Conservation (phyloP, 2,329 filamentous ascomycete genomes). For the Esteya vermicola region DNA sequence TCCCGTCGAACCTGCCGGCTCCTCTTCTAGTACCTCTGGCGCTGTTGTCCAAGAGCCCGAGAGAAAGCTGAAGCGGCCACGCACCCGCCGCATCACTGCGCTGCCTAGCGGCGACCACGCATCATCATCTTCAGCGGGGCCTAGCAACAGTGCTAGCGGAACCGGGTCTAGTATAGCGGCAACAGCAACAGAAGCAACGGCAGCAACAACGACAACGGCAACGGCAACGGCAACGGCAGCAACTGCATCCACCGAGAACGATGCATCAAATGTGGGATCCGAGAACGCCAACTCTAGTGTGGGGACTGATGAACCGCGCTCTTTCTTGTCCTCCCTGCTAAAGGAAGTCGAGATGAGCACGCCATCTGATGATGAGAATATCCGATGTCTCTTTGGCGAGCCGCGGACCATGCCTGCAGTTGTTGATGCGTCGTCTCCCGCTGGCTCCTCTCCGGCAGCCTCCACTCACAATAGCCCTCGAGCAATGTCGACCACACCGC, state of each 20-base stretch:
- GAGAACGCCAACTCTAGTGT: neutral
- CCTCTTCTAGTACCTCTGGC: no score
- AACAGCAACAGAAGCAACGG: neutral
- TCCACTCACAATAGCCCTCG: constrained; percentile 54
- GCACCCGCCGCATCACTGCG: constrained; percentile 52
- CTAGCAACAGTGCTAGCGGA: neutral
- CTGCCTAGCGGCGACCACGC: constrained; percentile 33
- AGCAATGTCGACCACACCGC: constrained; percentile 54
- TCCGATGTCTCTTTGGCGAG: constrained; percentile 24
- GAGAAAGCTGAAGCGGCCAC: constrained; percentile 74
- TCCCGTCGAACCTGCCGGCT: constrained; percentile 50
- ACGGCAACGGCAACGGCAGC: neutral
- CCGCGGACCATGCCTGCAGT: constrained; percentile 13
- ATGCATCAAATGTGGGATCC: no score
- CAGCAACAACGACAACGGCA: neutral
- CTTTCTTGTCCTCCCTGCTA: constrained; percentile 73
- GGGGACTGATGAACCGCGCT: constrained; percentile 39
- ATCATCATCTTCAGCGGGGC: constrained; percentile 19
- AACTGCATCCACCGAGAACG: neutral
- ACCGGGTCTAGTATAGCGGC: neutral
- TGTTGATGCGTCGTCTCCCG: constrained; percentile 19
- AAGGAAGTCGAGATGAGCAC: constrained; percentile 68
- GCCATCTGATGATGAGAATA: constrained; percentile 41
- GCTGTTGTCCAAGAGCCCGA: constrained; percentile 62
- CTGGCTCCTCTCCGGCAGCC: constrained; percentile 45